Percentiles rank a stretch among this genome's conserved stretches.
These are phyloP conservation scores for Calonectria honghensis DNA, from an alignment of 2,329 filamentous ascomycete species.

Conservation along the genomic window DNA sequence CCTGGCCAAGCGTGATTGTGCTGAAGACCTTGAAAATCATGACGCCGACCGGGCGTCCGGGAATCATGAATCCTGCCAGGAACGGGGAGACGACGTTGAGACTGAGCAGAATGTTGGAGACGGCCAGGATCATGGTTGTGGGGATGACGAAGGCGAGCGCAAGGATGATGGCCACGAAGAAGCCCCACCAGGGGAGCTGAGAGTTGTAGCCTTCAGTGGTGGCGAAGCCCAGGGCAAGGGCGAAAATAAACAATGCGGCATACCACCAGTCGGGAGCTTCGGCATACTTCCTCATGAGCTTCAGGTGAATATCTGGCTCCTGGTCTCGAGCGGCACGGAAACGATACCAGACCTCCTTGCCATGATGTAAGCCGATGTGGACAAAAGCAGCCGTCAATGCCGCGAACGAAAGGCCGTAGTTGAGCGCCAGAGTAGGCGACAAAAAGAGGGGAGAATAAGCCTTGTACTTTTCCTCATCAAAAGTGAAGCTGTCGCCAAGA, in stretches of 20 bases:
- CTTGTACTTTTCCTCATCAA: constrained; percentile 70
- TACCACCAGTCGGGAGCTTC: constrained; percentile 66
- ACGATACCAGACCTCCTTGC: constrained; percentile 66
- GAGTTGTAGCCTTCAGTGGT: constrained; percentile 53
- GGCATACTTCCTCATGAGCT: constrained; percentile 58
- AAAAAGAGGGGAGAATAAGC: constrained; percentile 73
- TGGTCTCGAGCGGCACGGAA: constrained; percentile 67
- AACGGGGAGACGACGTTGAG: constrained; percentile 65
- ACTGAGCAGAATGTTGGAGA: constrained; percentile 62
- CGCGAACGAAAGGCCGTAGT: constrained; percentile 65
- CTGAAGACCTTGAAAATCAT: constrained; percentile 56
- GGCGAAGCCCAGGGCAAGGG: constrained; percentile 59
- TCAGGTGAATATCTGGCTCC: constrained; percentile 61
- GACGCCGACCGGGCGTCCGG: constrained; percentile 50
- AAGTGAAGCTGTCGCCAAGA: constrained; percentile 66
- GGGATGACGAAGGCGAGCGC: constrained; percentile 53
- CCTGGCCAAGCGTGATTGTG: constrained; percentile 60
- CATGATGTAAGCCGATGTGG: constrained; percentile 62
- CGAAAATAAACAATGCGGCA: constrained; percentile 55
- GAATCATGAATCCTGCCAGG: constrained; percentile 54
- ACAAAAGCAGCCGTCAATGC: constrained; percentile 67
- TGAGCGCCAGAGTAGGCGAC: constrained; percentile 66
- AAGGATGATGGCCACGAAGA: constrained; percentile 54
- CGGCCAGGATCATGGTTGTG: constrained; percentile 56
- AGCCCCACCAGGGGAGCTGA: constrained; percentile 56